Base-by-base conservation (phyloP, 2,329 filamentous ascomycete genomes). In the Cercospora brassicicola region DNA sequence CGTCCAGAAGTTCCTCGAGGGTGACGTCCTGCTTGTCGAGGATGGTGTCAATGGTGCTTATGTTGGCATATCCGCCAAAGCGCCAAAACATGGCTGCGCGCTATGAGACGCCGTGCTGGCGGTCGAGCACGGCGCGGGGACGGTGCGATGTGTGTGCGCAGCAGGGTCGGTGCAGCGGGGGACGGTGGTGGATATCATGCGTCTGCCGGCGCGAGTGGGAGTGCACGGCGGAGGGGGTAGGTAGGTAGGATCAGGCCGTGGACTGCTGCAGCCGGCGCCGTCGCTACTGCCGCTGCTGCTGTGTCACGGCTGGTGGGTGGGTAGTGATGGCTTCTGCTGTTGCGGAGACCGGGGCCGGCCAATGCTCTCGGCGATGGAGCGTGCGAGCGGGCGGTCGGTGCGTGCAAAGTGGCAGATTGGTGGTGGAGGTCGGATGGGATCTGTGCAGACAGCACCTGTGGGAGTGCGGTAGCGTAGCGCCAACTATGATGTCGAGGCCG, bases 11-110 rank as follows among this genome's bases (percentile, higher is more conserved):
- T 79, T 98, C 94, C 82, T 99, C 95, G 73, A 98, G 90, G 62
- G 92, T 93, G 79, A 97, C 94, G 82, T 97, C 92, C 75, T 88
- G 89, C 82, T 97, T 97, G 80, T 99, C 95, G 80, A 99, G 93
- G 78, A 99, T 92, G 75, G 90, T 93, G 82, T 98, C 95, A 82
- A 99, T 93, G 78, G 94, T 91, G 77, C 94, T 97, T 82, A 97
- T 91, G 86, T 93, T 96, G 86, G 94, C 92, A 87, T 98, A 98
- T 79, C 93, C 93, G 87, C 95, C 94, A 87, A 98, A 99, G 83
- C 94, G 91, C 95, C 95, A 99, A 83, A 99, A 99, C 95, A 99
- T 99, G 85, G 82, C 94, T 89, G 77, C 59, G 36, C 39, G 57
- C 61, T 65, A 62, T 55, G 68, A 65, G 53, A 65, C 39, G 51